Base-by-base conservation (phyloP, 257 asterid species). In the Nicotiana obtusifolia region DNA sequence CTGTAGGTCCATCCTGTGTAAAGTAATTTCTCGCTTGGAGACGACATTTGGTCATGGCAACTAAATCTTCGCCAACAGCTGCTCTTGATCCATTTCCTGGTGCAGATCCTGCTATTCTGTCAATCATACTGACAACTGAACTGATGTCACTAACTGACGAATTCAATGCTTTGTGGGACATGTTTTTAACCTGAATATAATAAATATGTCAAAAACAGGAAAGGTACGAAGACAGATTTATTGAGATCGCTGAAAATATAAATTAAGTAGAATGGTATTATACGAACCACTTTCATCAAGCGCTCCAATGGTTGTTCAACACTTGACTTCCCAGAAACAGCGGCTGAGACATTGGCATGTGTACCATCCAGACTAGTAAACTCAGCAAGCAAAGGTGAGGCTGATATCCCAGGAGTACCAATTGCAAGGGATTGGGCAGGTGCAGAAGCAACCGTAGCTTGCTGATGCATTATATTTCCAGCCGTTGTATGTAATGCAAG, bases 81-180 rank as follows among this genome's bases (percentile, higher is more conserved):
- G 99, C 98, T 83, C 99, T 92, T 59, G 99, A 95, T 78, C 99
- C 99, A 90, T 95, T 95, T 52, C 98, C 99, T 11, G 99, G 99
- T 75, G 99, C 99, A 84, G 99, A 93, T 84, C 99, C 99, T 47
- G 99, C 97, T 60, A 95, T 92, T 89, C 98, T 92, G 88, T 95
- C 99, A 49, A 89, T 90, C 97, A 95, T 93, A 78, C 98, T 93
- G 85, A 95, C 95, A 83, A 95, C 97, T 11, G 99, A 93, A 86
- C 97, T 83, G 84, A 95, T 93, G 84, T 93, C 99, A 85, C 90
- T 91, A 77, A 95, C 91, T 56, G 99, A 87, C 77, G 95, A 92
- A 87, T 87, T 82, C 92, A 95, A 83, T 44, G 94, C 91, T 85
- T 86, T 88, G 76, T 87, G 86, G 54, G 98, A 87, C 90, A 89